Conservation (phyloP, 2,329 filamentous ascomycete species). For the Colletotrichum sp. region DNA sequence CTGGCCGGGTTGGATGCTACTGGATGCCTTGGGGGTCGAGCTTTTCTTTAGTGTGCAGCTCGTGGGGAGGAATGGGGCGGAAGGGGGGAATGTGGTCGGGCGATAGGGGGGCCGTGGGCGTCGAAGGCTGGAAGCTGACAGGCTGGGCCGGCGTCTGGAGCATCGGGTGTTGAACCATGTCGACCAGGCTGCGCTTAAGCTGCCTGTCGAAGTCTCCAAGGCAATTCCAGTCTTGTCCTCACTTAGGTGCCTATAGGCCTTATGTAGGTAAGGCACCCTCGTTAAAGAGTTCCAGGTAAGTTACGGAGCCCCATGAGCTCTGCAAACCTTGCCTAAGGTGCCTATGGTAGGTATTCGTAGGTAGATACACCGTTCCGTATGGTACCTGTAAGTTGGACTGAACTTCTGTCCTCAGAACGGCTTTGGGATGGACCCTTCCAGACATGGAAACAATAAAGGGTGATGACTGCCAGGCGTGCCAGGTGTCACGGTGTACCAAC, state of each 20-base stretch:
- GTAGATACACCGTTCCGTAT: not conserved
- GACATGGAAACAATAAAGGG: not conserved
- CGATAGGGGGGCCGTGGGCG: constrained; percentile 16
- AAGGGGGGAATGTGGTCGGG: constrained; percentile 7
- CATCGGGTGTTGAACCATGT: not conserved
- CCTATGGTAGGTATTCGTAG: not conserved
- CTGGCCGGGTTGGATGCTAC: constrained; percentile 9
- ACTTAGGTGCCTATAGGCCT: not conserved
- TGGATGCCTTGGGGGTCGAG: constrained; percentile 14
- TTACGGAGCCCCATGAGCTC: not conserved
- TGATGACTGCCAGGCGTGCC: not conserved
- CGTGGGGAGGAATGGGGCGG: constrained; percentile 20
- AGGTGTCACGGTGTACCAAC: not conserved
- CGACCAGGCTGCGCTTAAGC: not conserved
- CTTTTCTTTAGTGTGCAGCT: constrained; percentile 24
- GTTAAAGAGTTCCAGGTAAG: not conserved
- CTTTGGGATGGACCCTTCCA: not conserved
- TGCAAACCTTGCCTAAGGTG: not conserved
- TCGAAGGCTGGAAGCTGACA: constrained; percentile 10
- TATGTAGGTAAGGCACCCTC: not conserved
- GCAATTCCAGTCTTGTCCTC: not conserved
- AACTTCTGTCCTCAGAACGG: not conserved
- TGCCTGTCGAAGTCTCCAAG: not conserved
- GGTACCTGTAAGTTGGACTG: not conserved
- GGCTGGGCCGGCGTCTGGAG: not conserved